Conservation (phyloP, 169 alveolate genomes). For the Eimeria tenella region DNA sequence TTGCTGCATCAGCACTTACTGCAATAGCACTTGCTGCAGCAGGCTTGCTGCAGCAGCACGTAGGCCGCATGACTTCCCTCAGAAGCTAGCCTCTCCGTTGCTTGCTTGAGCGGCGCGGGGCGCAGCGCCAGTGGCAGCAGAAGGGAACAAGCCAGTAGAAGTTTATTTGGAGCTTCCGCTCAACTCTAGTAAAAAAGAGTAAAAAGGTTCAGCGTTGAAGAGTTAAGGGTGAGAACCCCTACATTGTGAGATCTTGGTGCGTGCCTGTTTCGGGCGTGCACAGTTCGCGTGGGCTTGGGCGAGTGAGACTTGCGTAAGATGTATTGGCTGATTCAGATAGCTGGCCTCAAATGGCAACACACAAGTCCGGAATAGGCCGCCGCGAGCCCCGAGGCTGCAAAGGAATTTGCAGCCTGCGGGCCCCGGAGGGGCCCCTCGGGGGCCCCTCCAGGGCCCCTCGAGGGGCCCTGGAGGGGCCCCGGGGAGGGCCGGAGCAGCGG, state of each 20-base stretch:
- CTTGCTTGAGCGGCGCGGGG: background rate
- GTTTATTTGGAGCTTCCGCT: background rate
- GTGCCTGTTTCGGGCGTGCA: too few species aligned
- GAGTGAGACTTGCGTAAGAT: too few species aligned
- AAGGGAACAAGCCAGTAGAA: background rate
- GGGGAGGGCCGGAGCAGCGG: background rate
- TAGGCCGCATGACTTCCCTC: background rate
- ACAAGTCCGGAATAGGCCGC: constrained; percentile 9
- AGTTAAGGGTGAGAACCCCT: background rate
- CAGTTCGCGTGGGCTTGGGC: too few species aligned
- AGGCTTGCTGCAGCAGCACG: background rate
- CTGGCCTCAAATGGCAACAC: constrained; percentile 60
- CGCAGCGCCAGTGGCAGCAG: background rate
- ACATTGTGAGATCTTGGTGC: too few species aligned
- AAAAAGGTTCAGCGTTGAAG: background rate
- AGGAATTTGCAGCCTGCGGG: background rate
- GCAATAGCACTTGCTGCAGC: constrained; percentile 49
- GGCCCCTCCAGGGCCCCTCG: background rate
- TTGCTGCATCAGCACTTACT: constrained; percentile 48
- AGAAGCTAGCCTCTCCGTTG: background rate
- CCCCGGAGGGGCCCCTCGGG: background rate
- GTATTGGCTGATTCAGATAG: constrained; percentile 35
- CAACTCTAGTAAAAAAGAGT: background rate
- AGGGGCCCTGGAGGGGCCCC: background rate
- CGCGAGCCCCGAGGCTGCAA: background rate